Evolutionary conservation across 495 filamentous ascomycete species (phyloP), one percentile per base, ranked within the genome.

Genomic region (Neurospora tetrasperma): DNA sequence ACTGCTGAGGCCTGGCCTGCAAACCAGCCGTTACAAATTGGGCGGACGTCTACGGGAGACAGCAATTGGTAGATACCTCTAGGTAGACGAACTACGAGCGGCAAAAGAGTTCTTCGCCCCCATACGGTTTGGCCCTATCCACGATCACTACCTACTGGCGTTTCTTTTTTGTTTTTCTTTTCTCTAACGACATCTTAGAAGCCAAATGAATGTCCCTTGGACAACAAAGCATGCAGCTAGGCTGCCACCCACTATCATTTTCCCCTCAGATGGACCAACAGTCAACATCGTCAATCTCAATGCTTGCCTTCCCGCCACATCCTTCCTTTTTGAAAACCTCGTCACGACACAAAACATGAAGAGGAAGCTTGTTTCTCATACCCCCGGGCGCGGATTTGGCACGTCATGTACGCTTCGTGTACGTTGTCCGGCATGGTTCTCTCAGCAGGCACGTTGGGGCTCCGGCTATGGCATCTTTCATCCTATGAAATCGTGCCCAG

Each of bases 401-500:
- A 73, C 70, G 23, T 35, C 18, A 46, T 76, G 76, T 77, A 76
- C 43, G 70, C 72, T 74, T 78, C 76, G 75, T 78, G 76, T 79
- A 75, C 74, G 73, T 62, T 72, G 70, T 70, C 69, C 70, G 70
- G 62, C 71, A 68, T 79, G 74, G 78, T 71, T 75, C 78, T 78
- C 75, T 79, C 79, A 79, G 75, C 72, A 69, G 71, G 71, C 75
- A 72, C 74, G 73, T 9, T 74, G 70, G 59, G 73, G 71, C 66
- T 66, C 74, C 76, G 78, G 76, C 73, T 74, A 76, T 76, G 76
- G 76, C 73, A 72, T 54, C 72, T 69, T 35, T 69, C 71, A 73
- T 75, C 80, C 80, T 81, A 81, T 82, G 74, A 73, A 75, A 79
- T 78, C 75, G 74, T 82, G 80, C 79, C 80, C 79, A 77, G 79